Evolutionary conservation across 2,329 filamentous ascomycete species (phyloP).

Genomic region (Cordyceps farinosa): DNA sequence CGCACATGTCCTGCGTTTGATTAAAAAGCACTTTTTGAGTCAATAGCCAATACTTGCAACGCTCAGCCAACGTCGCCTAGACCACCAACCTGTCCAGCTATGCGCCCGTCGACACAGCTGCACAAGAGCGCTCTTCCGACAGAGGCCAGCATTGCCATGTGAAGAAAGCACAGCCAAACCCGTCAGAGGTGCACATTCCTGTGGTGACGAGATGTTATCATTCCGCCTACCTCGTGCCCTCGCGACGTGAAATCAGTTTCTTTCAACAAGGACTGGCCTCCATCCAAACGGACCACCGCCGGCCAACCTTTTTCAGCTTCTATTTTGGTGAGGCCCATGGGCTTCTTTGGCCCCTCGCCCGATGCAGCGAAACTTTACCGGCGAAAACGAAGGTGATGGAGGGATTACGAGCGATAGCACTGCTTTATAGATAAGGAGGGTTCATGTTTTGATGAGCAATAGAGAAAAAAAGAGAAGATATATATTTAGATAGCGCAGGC

Average conservation of each 20-base stretch:
- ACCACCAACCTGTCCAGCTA: neutral
- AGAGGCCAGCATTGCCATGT: neutral
- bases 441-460: slow-evolving; percentile 1
- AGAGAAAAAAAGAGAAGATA: neutral
- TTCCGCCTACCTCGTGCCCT: neutral
- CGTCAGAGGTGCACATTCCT: neutral
- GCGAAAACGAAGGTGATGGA: neutral
- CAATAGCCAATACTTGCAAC: neutral
- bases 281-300: neutral
- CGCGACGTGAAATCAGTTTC: neutral
- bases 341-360: neutral
- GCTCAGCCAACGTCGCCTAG: slow-evolving; percentile 2
- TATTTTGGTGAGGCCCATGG: neutral
- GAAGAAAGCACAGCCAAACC: neutral
- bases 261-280: slow-evolving; percentile 16
- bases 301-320: neutral
- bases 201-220: neutral
- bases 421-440: neutral
- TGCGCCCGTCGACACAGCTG: neutral
- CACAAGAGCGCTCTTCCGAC: slow-evolving; percentile 1
- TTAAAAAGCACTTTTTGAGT: neutral
- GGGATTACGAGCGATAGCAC: neutral
- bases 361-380: neutral
- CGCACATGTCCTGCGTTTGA: neutral
- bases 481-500: neutral